Evolutionary conservation across 495 filamentous ascomycete species (phyloP).

Genomic region (Penicillium turbatum): DNA sequence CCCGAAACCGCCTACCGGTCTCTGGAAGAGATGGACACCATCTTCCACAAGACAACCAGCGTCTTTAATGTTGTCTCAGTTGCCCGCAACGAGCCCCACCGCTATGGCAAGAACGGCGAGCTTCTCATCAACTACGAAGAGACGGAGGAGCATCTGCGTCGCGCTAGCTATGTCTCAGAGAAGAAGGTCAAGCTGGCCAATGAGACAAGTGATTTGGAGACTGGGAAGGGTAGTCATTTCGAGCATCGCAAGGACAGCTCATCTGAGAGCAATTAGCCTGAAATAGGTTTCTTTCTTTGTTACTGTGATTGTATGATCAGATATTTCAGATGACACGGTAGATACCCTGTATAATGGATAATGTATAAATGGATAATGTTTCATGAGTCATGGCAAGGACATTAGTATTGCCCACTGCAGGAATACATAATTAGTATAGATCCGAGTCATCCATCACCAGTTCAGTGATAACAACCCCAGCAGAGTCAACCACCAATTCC

Average conservation of each 20-base stretch:
- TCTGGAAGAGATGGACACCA: conserved; percentile 68
- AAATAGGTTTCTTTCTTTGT: too few species aligned
- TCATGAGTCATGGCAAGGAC: background rate
- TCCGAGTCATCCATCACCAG: background rate
- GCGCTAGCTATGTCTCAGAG: conserved; percentile 26
- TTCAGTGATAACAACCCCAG: background rate
- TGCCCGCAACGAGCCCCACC: conserved; percentile 54
- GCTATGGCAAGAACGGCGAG: conserved; percentile 67
- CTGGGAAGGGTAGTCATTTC: conserved; percentile 23
- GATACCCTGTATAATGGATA: too few species aligned
- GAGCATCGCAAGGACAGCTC: conserved; percentile 15
- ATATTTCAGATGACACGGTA: too few species aligned
- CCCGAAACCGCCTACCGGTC: conserved; percentile 70
- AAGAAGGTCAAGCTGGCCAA: conserved; percentile 18
- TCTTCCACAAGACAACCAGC: conserved; percentile 57
- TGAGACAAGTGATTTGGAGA: conserved; percentile 20
- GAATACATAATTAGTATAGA: too few species aligned
- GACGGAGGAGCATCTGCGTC: conserved; percentile 42
- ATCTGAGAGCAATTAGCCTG: conserved; percentile 10
- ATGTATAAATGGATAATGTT: background rate
- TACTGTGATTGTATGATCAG: too few species aligned
- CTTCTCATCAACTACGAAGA: conserved; percentile 57
- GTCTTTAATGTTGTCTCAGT: conserved; percentile 54
- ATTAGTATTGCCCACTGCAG: background rate
- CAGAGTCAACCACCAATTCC: background rate